Conservation (phyloP, 768 basidiomycete species). For the Tephrocybe sp. region DNA sequence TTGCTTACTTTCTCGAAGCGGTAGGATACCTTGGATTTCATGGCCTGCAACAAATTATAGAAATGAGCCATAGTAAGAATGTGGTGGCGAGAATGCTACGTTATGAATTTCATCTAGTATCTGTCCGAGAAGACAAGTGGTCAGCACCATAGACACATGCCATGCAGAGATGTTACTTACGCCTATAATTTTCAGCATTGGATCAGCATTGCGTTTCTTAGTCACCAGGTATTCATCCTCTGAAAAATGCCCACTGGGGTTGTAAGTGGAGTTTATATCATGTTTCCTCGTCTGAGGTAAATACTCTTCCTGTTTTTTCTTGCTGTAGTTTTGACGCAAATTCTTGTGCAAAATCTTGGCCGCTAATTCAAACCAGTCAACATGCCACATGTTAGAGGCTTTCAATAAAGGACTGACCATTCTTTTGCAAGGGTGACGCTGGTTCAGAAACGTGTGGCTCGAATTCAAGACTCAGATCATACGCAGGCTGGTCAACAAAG, state of each 20-base stretch:
- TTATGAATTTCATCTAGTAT: slow-evolving; percentile 49
- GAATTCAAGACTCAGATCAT: not conserved
- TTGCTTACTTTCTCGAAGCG: slow-evolving; percentile 47
- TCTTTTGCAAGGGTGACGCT: not conserved
- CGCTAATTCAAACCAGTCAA: too few species aligned
- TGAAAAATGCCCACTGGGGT: not conserved
- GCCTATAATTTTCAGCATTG: slow-evolving; percentile 33
- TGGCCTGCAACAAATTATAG: slow-evolving; percentile 32
- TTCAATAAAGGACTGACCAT: not conserved
- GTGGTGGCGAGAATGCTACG: slow-evolving; percentile 21
- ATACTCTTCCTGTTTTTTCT: too few species aligned
- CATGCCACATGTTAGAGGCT: not conserved
- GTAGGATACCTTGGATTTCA: slow-evolving; percentile 42
- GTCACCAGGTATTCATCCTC: not conserved
- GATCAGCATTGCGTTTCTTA: slow-evolving; percentile 1
- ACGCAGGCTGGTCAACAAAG: not conserved
- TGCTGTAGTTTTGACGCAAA: too few species aligned
- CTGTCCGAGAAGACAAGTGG: slow-evolving; percentile 24
- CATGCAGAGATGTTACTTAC: slow-evolving; percentile 25
- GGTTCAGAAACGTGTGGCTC: not conserved
- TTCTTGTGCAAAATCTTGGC: too few species aligned
- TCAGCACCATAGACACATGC: not conserved
- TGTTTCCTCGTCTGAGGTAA: too few species aligned
- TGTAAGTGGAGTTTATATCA: not conserved
- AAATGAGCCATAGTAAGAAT: not conserved